Evolutionary conservation across 2,329 filamentous ascomycete species (phyloP), one percentile per base, ranked within the genome.

Genomic region (Clonostachys rhizophaga): DNA sequence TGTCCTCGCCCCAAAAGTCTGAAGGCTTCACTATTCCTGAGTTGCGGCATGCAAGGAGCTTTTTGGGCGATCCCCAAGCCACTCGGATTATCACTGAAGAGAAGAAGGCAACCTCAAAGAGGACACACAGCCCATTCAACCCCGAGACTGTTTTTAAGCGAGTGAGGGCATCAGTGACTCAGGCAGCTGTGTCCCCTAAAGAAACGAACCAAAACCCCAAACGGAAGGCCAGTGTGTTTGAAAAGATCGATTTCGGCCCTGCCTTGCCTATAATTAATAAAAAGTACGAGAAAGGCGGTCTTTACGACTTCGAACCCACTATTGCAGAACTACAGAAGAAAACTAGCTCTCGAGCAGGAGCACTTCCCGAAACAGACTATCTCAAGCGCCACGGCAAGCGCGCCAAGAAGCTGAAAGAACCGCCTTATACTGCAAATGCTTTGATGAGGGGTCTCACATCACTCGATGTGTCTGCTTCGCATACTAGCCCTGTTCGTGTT

Each of bases 111-210:
- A 54, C 65, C 2, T 55, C 66, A 14, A 83, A 83, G 55, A 65
- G 79, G 49, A 70, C 75, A 13, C 66, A 72, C 2, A 83, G 79
- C 51, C 79, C 79, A 1, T 82, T 83, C 50, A 75, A 78, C 43
- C 72, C 76, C 4, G 70, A 79, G 50, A 78, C 76, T 1, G 78
- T 83, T 2, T 83, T 76, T 57, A 83, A 83, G 58, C 70, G 76
- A 39, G 72, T 83, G 10, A 66, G 70, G 34, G 75, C 78, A 4
- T 76, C 75, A 12, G 54, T 78, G 30, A 46, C 47, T 53, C 14
- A 48, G 56, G 8, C 46, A 44, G 12, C 11, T 9, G 17, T n/a
- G 7, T 30, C 24, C 24, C 51, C 48, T 47, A 51, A 57, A 43
- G 33, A n/a, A 10, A 8, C 17, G 36, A 39, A 18, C 36, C 46